Base-by-base conservation (phyloP, 371 early-diverging fungal genomes). In the Mucor racemosus region DNA sequence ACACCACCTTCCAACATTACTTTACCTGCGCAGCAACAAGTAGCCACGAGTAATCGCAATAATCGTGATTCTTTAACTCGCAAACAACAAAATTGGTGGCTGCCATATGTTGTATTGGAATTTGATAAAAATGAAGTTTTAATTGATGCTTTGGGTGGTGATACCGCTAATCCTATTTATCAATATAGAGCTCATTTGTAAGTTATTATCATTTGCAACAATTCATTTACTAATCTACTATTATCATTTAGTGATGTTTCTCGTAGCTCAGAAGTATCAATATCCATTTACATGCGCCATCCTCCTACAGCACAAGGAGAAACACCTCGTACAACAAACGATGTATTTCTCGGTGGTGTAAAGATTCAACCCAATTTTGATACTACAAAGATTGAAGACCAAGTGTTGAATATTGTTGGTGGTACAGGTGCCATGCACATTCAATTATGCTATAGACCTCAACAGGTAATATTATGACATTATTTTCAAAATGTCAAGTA, bases 41-140 rank as follows among this genome's bases (percentile, higher is more conserved):
- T 61, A 13, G 36, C 61, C 2, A 39, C 31, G 6, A 13, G 53
- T 76, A 65, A 88, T 85, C 66, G 87, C n/a, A 64, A 56, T 42
- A 62, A 62, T 15, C 36, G 88, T 69, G 91, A 92, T 60, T 89
- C 91, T 9, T 79, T 88, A 19, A 48, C 48, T 14, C 88, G 84
- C 68, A 88, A 89, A 70, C 92, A 89, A 68, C 88, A 88, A 39
- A 80, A 85, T 53, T 89, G 92, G 84, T 89, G 90, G 88, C 68
- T 94, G 21, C 96, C 95, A 5, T 97, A 95, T 72, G 90, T 90
- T 21, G 95, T 97, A 11, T 79, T 95, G 31, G 96, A 95, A 80
- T 95, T 96, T 67, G 97, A 97, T 81, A 94, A 94, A 88, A 95
- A 95, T 74, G 95, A 97, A 78, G 85, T 94, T 38, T 82, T 94